phyloP scores from a whole-genome alignment of 2,329 filamentous ascomycete species.

The Ilyonectria robusta region DNA sequence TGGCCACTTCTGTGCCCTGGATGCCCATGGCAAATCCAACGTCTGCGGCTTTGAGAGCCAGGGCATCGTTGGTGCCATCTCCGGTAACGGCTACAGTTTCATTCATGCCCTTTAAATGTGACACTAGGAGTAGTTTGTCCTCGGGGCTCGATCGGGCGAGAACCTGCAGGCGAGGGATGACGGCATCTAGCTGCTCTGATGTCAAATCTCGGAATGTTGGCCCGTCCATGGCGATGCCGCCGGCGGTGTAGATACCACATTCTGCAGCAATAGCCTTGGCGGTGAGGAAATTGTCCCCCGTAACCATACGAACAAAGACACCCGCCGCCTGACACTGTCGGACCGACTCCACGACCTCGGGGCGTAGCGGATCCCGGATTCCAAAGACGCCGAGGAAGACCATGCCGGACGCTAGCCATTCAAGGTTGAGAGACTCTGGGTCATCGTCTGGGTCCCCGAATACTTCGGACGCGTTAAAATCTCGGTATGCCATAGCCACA shows the following conservation, averaged over 20 bases:
- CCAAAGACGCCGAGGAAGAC: conserved; percentile 78
- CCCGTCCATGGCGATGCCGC: conserved; percentile 77
- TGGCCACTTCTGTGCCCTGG: conserved; percentile 76
- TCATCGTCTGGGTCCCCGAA: conserved; percentile 64
- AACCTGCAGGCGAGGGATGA: conserved; percentile 65
- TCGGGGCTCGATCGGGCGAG: conserved; percentile 72
- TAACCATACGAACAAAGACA: conserved; percentile 74
- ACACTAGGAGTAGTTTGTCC: conserved; percentile 71
- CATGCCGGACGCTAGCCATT: conserved; percentile 70
- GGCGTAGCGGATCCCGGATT: conserved; percentile 75
- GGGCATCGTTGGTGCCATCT: conserved; percentile 77
- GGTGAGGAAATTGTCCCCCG: conserved; percentile 67
- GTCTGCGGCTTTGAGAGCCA: conserved; percentile 75
- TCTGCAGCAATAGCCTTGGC: conserved; percentile 75
- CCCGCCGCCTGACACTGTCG: conserved; percentile 72
- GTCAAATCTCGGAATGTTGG: conserved; percentile 72
- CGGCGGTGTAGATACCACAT: conserved; percentile 74
- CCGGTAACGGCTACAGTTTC: conserved; percentile 76
- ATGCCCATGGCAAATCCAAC: conserved; percentile 80
- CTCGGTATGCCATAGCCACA: conserved; percentile 81
- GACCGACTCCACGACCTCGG: conserved; percentile 72
- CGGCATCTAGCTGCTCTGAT: conserved; percentile 65
- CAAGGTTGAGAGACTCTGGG: conserved; percentile 52
- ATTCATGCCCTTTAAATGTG: conserved; percentile 66
- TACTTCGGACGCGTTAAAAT: conserved; percentile 78